Conservation (phyloP, 257 asterid species). For the Nicotiana knightiana region DNA sequence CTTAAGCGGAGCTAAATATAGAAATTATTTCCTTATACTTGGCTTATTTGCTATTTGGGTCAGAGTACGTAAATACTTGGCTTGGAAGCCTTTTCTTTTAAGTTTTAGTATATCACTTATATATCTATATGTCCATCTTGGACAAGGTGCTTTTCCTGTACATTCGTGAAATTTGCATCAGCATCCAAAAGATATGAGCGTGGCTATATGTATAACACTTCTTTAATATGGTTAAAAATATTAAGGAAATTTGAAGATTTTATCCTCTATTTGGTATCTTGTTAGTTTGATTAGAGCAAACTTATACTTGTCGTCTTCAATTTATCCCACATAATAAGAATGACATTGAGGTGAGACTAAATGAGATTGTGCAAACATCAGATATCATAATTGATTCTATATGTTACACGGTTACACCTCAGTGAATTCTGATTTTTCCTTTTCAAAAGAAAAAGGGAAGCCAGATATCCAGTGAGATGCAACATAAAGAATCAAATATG, state of each 20-base stretch:
- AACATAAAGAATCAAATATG: not conserved
- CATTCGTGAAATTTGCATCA: not conserved
- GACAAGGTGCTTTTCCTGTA: not conserved
- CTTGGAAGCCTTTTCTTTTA: not conserved
- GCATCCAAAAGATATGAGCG: not conserved
- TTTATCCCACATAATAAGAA: not conserved
- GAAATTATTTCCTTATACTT: not conserved
- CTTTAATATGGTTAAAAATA: not conserved
- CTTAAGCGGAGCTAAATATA: not conserved
- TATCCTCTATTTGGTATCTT: not conserved
- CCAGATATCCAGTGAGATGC: not conserved
- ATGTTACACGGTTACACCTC: not conserved
- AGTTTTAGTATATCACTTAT: not conserved
- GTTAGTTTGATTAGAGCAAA: not conserved
- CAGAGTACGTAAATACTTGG: not conserved
- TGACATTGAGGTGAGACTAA: not conserved
- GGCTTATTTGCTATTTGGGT: too few species aligned
- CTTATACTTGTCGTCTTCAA: not conserved
- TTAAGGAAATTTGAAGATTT: not conserved
- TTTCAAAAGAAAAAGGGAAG: not conserved
- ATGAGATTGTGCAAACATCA: not conserved
- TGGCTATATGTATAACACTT: not conserved
- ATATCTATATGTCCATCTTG: not conserved
- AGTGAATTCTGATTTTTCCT: not conserved
- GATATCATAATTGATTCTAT: not conserved